phyloP scores from a whole-genome alignment of 2,329 filamentous ascomycete species.

The Sporothrix schenckii region DNA sequence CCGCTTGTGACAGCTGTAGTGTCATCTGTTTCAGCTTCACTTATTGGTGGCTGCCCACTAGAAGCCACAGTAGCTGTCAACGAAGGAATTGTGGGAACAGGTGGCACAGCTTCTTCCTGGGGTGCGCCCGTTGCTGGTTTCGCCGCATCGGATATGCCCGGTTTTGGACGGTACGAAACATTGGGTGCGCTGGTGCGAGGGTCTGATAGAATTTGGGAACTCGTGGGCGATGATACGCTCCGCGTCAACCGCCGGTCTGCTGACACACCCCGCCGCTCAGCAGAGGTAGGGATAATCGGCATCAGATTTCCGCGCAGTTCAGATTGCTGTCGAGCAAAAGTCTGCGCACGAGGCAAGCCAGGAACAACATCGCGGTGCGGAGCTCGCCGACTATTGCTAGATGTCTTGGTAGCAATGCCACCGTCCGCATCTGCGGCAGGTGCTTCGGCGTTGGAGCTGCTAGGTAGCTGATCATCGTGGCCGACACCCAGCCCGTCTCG shows the following conservation, averaged over 20 bases:
- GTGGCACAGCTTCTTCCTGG: constrained; percentile 28
- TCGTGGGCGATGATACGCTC: constrained; percentile 45
- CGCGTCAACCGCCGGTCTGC: constrained; percentile 53
- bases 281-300: constrained; percentile 63
- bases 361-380: constrained; percentile 69
- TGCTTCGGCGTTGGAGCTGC: neutral
- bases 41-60: neutral
- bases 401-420: neutral
- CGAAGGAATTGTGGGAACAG: constrained; percentile 26
- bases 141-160: constrained; percentile 17
- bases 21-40: neutral
- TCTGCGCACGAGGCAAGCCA: constrained; percentile 73
- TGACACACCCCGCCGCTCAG: constrained; percentile 73
- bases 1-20: neutral
- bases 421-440: constrained; percentile 8
- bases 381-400: constrained; percentile 44
- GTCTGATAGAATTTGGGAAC: constrained; percentile 44
- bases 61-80: neutral
- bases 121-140: constrained; percentile 27
- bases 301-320: constrained; percentile 75
- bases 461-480: neutral
- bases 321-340: constrained; percentile 80
- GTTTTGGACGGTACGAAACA: constrained; percentile 38
- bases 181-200: constrained; percentile 56
- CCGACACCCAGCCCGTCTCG: neutral